Conservation (phyloP, 139 green algal genomes). For the Chloropicon primus region DNA sequence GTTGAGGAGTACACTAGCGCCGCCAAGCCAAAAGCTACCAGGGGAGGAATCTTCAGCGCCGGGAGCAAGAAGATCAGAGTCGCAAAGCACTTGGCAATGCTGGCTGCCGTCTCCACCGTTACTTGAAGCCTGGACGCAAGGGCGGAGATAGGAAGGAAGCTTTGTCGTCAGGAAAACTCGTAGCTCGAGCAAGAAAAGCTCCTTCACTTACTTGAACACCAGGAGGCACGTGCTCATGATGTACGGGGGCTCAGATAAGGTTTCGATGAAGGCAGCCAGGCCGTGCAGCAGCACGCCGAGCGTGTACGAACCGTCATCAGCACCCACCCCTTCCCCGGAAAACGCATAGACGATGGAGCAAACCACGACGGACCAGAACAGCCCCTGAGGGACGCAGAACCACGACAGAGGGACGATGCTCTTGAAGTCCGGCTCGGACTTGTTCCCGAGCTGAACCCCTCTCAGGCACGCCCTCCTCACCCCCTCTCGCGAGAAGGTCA, state of each 20-base stretch:
- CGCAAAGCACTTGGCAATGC: slow-evolving; percentile 28
- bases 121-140: slow-evolving; percentile 23
- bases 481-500: slow-evolving; percentile 15
- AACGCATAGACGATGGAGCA: background rate
- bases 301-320: background rate
- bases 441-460: background rate
- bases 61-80: slow-evolving; percentile 34
- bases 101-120: slow-evolving; percentile 39
- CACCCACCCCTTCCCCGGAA: background rate
- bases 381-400: slow-evolving; percentile 1
- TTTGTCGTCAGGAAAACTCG: no score
- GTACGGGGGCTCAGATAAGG: slow-evolving; percentile 56
- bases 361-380: background rate
- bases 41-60: slow-evolving; percentile 4
- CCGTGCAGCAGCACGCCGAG: slow-evolving; percentile 18
- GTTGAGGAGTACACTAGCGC: slow-evolving; percentile 43
- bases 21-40: slow-evolving; percentile 36
- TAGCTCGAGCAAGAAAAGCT: no score
- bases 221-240: slow-evolving; percentile 45
- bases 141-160: background rate
- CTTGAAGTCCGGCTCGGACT: background rate
- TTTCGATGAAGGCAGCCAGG: slow-evolving; percentile 45
- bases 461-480: background rate
- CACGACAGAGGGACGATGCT: background rate
- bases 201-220: slow-evolving; percentile 24